Conservation (phyloP, 106 monocot genomes). For the Xerophyta viscosa region DNA sequence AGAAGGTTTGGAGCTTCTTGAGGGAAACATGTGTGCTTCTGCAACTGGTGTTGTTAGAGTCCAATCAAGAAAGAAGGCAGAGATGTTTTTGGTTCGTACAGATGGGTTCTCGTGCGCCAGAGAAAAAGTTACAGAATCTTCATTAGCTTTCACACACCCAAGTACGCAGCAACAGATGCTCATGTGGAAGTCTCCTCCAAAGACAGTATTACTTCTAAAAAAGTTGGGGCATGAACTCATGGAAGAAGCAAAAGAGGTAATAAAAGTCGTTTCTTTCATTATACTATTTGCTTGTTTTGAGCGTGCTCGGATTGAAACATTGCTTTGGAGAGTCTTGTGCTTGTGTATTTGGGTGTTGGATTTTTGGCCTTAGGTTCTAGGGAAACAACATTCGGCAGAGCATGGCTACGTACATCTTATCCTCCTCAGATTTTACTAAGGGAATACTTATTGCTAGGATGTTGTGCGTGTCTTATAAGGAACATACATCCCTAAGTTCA, state of each 20-base stretch:
- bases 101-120: conserved; percentile 95
- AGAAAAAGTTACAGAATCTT: conserved; percentile 97
- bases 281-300: not conserved
- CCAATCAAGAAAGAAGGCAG: conserved; percentile 95
- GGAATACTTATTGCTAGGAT: too few species aligned
- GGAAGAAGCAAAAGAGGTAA: conserved; percentile 96
- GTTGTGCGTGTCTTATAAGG: too few species aligned
- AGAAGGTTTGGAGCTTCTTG: conserved; percentile 25
- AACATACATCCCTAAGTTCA: too few species aligned
- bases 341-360: too few species aligned
- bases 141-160: conserved; percentile 98
- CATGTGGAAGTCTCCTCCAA: conserved; percentile 98
- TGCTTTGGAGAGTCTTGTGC: too few species aligned
- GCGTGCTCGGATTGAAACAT: too few species aligned
- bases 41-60: conserved; percentile 92
- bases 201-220: conserved; percentile 84
- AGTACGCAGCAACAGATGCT: conserved; percentile 99
- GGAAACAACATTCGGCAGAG: too few species aligned
- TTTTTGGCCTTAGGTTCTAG: too few species aligned
- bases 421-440: too few species aligned
- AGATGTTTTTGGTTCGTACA: conserved; percentile 94
- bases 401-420: too few species aligned
- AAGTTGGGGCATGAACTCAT: conserved; percentile 89
- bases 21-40: conserved; percentile 84
- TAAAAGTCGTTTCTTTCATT: not conserved